Evolutionary conservation across 108 stramenopile species (phyloP), one percentile per base, ranked within the genome.

Genomic region (Cyclostephanos tholiformis): DNA sequence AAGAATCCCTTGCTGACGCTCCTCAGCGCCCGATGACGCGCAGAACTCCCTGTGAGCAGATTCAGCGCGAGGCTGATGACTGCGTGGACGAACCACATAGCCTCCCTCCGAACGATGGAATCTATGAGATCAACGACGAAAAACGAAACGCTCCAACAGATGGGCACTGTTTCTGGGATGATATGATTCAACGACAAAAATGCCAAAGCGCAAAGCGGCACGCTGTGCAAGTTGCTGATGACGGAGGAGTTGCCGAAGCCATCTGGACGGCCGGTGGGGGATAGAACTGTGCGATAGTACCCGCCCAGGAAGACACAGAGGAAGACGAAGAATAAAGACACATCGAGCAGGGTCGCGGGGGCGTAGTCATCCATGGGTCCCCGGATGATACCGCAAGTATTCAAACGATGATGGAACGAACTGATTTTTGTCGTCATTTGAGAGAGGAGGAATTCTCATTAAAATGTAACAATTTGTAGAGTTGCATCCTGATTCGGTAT

Each of bases 1-100:
- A 80, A 74, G 51, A 73, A 80, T 46, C 79, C 79, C 51, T 80
- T 80, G 63, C 79, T 80, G 17, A 67, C 67, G 70, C 79, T 80
- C 53, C 79, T 70, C 67, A 80, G 36, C 1, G 29, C 29, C 23
- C 72, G 51, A 69, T 80, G 79, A 6, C 11, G 20, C 22, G 35
- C n/a, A 49, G 22, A 63, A 19, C 50, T 49, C 12, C 58, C 79
- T 53, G 79, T 68, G 48, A 51, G 39, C 4, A 80, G 52, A 67
- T 76, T 82, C 43, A 82, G 56, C 32, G 57, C 49, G 39, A 82
- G 61, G 12, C 63, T 65, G 56, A 82, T 76, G 10, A 67, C 56
- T 4, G 57, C 80, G 44, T 82, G 80, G 27, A 62, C 50, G 3
- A 53, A 46, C 70, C 69, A 82, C 75, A 77, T 71, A 2, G 56